Evolutionary conservation across 2,329 filamentous ascomycete species (phyloP).

Genomic region (Clonostachys rhizophaga): DNA sequence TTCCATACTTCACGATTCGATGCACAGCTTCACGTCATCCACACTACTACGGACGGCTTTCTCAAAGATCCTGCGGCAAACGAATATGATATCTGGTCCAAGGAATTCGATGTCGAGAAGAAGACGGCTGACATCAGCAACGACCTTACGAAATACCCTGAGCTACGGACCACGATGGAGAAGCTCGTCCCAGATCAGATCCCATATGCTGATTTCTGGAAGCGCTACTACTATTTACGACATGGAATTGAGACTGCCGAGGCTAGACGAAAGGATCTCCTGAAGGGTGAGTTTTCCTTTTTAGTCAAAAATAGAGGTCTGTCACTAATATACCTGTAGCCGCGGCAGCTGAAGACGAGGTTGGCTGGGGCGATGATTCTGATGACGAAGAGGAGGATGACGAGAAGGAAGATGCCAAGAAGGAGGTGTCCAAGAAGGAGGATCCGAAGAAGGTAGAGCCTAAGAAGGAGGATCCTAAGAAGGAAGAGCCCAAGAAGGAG

Average conservation of each 20-base stretch:
- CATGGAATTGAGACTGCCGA: slow-evolving; percentile 93
- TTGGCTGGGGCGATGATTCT: slow-evolving; percentile 69
- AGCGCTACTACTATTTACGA: slow-evolving; percentile 89
- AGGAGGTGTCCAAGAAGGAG: neutral
- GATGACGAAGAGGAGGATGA: slow-evolving; percentile 30
- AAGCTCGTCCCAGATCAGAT: slow-evolving; percentile 89
- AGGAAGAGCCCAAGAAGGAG: too few relatives aligned
- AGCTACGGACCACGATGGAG: slow-evolving; percentile 87
- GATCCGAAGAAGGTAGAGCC: neutral
- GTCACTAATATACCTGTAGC: slow-evolving; percentile 32
- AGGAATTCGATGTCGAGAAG: slow-evolving; percentile 72
- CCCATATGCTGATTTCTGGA: slow-evolving; percentile 90
- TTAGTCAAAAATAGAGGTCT: neutral
- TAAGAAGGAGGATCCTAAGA: neutral
- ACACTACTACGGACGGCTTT: slow-evolving; percentile 79
- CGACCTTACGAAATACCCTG: slow-evolving; percentile 81
- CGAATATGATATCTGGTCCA: slow-evolving; percentile 71
- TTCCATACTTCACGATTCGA: slow-evolving; percentile 95
- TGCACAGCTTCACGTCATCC: slow-evolving; percentile 92
- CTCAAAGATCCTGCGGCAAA: slow-evolving; percentile 71
- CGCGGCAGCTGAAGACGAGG: slow-evolving; percentile 67
- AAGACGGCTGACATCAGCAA: slow-evolving; percentile 80
- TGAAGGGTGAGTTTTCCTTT: slow-evolving; percentile 65
- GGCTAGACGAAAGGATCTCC: slow-evolving; percentile 77
- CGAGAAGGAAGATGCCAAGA: slow-evolving; percentile 1